Evolutionary conservation across 106 monocot species (phyloP).

Genomic region (Dendrobium nobile): DNA sequence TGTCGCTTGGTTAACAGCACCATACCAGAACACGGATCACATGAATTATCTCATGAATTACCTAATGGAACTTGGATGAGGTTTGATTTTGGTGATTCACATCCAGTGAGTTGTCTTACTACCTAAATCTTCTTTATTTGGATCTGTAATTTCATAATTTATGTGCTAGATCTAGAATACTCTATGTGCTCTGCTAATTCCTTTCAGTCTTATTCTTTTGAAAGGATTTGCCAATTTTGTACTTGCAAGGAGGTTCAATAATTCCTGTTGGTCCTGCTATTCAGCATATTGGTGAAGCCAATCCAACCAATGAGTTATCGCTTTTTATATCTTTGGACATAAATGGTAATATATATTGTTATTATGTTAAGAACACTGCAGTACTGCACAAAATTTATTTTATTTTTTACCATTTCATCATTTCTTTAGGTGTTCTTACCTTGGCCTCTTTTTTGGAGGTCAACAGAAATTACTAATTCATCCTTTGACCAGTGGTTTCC

Average conservation of each 20-base stretch:
- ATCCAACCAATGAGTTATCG: slow-evolving; percentile 52
- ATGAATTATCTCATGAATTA: slow-evolving; percentile 49
- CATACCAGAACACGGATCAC: slow-evolving; percentile 49
- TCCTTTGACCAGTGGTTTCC: background rate
- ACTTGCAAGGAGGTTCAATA: slow-evolving; percentile 91
- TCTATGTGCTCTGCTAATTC: background rate
- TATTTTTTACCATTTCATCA: background rate
- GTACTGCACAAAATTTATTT: background rate
- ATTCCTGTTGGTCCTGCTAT: slow-evolving; percentile 73
- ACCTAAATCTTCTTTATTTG: background rate
- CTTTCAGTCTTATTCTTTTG: background rate
- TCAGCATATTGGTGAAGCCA: slow-evolving; percentile 84
- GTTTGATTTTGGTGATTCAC: slow-evolving; percentile 94
- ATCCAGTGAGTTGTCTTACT: slow-evolving; percentile 59
- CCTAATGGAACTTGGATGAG: slow-evolving; percentile 81
- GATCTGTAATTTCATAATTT: background rate
- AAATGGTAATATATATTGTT: slow-evolving; percentile 50
- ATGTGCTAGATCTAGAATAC: background rate
- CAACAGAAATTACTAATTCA: background rate
- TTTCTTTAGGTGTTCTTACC: background rate
- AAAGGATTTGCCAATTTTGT: slow-evolving; percentile 82
- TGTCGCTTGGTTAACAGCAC: slow-evolving; percentile 47
- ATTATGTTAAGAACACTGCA: background rate
- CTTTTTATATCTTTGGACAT: slow-evolving; percentile 74
- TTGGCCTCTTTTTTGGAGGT: background rate